Evolutionary conservation across 2,329 filamentous ascomycete species (phyloP).

Genomic region (Arthrobotrys sinensis): DNA sequence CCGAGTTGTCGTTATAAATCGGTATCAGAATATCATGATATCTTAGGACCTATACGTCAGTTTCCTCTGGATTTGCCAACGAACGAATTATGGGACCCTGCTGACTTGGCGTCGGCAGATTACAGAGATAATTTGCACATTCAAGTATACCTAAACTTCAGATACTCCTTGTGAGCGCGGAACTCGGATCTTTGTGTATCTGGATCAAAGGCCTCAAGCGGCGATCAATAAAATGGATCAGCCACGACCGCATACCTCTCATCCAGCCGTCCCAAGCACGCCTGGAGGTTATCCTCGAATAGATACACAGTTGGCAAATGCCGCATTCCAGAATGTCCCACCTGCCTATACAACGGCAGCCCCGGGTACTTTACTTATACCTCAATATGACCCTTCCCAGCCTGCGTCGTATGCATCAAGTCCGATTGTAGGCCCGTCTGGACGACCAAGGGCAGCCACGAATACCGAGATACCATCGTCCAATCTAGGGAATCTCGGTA

Average conservation of each 20-base stretch:
- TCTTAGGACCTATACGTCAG: slow-evolving; percentile 35
- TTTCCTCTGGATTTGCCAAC: slow-evolving; percentile 27
- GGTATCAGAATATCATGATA: slow-evolving; percentile 13
- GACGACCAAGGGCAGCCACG: slow-evolving; percentile 56
- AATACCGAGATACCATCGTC: slow-evolving; percentile 59
- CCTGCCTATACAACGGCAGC: slow-evolving; percentile 43
- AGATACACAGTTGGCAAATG: slow-evolving; percentile 54
- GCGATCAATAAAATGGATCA: slow-evolving; percentile 48
- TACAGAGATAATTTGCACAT: slow-evolving; percentile 29
- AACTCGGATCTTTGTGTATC: slow-evolving; percentile 1
- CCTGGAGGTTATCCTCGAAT: slow-evolving; percentile 58
- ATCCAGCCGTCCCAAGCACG: slow-evolving; percentile 54
- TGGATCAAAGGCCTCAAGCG: slow-evolving; percentile 7
- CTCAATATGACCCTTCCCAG: slow-evolving; percentile 59
- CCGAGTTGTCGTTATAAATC: slow-evolving; percentile 8
- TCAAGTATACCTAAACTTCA: background rate
- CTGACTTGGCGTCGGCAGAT: slow-evolving; percentile 57
- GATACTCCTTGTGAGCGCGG: slow-evolving; percentile 3
- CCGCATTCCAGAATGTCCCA: slow-evolving; percentile 51
- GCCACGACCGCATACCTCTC: slow-evolving; percentile 57
- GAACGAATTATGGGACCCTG: slow-evolving; percentile 27
- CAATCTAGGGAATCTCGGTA: slow-evolving; percentile 55
- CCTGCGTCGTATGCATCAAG: slow-evolving; percentile 60
- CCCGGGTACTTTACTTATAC: slow-evolving; percentile 48
- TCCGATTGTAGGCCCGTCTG: slow-evolving; percentile 51